A percentile compares a stretch with the other conserved stretches of the same genome.
phyloP scores from a whole-genome alignment of 208 protist species.

The Angomonas deanei region DNA sequence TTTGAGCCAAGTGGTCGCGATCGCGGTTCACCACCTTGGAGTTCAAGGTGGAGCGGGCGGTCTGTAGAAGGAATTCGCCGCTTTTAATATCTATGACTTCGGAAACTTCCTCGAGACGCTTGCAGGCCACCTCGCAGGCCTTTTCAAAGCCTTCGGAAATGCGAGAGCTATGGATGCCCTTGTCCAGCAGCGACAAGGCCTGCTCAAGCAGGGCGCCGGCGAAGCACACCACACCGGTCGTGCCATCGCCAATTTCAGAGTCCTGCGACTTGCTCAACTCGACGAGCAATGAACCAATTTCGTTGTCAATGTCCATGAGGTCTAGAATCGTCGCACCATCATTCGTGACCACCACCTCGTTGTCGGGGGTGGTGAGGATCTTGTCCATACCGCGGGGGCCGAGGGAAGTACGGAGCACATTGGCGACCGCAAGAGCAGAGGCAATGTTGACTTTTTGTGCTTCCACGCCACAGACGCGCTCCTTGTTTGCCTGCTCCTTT shows the following conservation, averaged over 20 bases:
- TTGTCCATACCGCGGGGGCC: constrained; percentile 98
- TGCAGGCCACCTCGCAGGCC: constrained; percentile 94
- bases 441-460: constrained; percentile 99
- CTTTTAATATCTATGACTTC: constrained; percentile 75
- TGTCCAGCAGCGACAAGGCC: constrained; percentile 94
- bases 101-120: constrained; percentile 90
- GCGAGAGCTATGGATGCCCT: constrained; percentile 98
- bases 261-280: constrained; percentile 99
- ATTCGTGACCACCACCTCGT: constrained; percentile 99
- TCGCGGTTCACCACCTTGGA: constrained; percentile 98
- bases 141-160: constrained; percentile 99
- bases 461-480: constrained; percentile 95
- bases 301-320: constrained; percentile 98
- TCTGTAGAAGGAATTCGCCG: constrained; percentile 92
- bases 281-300: constrained; percentile 99
- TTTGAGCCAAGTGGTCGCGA: constrained; percentile 96
- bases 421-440: constrained; percentile 95
- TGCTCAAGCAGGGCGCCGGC: constrained; percentile 98
- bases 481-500: constrained; percentile 96
- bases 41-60: constrained; percentile 98
- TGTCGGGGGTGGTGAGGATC: constrained; percentile 97
- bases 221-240: constrained; percentile 99
- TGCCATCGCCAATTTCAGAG: constrained; percentile 99
- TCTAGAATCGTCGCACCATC: constrained; percentile 99
- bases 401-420: constrained; percentile 96